These are phyloP conservation scores for Alternaria brassicae DNA, from an alignment of 2,329 filamentous ascomycete species.

Conservation along the genomic window DNA sequence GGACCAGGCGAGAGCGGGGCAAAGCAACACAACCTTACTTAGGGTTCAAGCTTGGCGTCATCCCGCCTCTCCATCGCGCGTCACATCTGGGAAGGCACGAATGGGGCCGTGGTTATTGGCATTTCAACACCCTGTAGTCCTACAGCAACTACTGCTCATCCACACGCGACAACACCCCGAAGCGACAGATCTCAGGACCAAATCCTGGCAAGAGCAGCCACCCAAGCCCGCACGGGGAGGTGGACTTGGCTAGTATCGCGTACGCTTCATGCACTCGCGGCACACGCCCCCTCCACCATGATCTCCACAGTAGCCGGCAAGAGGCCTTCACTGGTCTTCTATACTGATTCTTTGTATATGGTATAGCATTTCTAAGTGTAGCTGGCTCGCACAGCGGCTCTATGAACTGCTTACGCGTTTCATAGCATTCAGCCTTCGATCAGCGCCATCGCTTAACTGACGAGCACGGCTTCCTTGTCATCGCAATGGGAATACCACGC, in stretches of 20 bases:
- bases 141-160: not conserved
- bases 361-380: slow-evolving; percentile 15
- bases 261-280: slow-evolving; percentile 22
- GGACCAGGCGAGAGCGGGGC: slow-evolving; percentile 4
- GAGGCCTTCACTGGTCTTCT: slow-evolving; percentile 6
- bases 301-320: slow-evolving; percentile 1
- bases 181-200: not conserved
- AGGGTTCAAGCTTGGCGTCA: slow-evolving; percentile 1
- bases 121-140: not conserved
- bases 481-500: slow-evolving; percentile 3
- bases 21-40: not conserved
- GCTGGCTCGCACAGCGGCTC: slow-evolving; percentile 20
- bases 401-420: not conserved
- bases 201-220: not conserved
- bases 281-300: slow-evolving; percentile 20
- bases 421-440: not conserved
- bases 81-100: not conserved
- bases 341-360: slow-evolving; percentile 12
- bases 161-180: no score
- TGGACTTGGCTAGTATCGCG: slow-evolving; percentile 25
- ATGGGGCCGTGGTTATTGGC: not conserved
- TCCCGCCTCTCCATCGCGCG: not conserved
- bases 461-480: not conserved
- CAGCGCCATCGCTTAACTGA: not conserved
- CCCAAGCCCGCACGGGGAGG: slow-evolving; percentile 6